Evolutionary conservation across 2,329 filamentous ascomycete genomes (phyloP).

Genomic region (Rhynchosporium secalis): DNA sequence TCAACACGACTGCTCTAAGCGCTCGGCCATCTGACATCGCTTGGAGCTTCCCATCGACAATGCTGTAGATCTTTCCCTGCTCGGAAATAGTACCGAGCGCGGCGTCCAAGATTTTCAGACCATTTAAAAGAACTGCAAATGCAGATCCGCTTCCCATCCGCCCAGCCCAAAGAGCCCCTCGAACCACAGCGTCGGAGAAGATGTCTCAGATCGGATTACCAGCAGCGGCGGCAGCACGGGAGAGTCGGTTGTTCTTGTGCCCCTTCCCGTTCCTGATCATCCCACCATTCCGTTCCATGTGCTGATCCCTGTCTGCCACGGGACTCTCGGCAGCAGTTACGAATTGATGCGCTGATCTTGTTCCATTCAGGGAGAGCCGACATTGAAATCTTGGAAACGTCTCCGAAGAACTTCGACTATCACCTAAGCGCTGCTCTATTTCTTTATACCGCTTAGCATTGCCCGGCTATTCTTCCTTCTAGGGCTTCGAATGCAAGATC

Average conservation of each 20-base stretch:
- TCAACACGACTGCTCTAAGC: conserved; percentile 13
- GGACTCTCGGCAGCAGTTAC: conserved; percentile 2
- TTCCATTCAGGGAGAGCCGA: not conserved
- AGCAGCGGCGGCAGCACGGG: not conserved
- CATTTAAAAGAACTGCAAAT: not conserved
- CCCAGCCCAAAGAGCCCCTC: not conserved
- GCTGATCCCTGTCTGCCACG: conserved; percentile 11
- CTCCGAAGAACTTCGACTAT: not conserved
- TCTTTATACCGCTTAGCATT: not conserved
- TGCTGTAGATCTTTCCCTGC: not conserved
- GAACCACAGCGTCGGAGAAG: conserved; percentile 3
- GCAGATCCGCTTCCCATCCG: conserved; percentile 7
- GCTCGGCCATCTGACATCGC: conserved; percentile 12
- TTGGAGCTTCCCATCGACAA: conserved; percentile 4
- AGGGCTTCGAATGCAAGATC: not conserved
- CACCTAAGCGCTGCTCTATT: conserved; percentile 5
- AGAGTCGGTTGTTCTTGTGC: no score
- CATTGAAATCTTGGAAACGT: conserved; percentile 5
- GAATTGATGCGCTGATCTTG: conserved; percentile 6
- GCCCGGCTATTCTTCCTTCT: not conserved
- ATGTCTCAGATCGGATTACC: conserved; percentile 6
- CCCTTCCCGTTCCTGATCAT: conserved; percentile 13
- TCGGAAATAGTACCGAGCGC: not conserved
- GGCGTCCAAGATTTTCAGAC: not conserved
- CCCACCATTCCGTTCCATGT: conserved; percentile 12